Conservation (phyloP, 2,329 filamentous ascomycete genomes). For the Colletotrichum orbiculare region DNA sequence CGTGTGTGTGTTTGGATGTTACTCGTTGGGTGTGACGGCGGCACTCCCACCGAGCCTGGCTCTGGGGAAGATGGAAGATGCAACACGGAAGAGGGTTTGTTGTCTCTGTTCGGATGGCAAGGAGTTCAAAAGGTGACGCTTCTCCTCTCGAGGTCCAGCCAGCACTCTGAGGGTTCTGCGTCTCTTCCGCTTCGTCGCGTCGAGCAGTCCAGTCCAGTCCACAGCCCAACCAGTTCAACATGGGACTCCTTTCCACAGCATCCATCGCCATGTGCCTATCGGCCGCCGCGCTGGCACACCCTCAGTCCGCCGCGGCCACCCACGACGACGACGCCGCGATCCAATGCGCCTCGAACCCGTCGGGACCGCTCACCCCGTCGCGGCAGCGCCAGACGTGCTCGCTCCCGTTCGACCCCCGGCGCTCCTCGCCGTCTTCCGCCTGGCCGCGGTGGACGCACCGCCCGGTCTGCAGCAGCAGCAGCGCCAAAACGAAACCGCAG, state of each 20-base stretch:
- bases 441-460: slow-evolving; percentile 31
- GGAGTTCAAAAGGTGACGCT: too few relatives aligned
- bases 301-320: neutral
- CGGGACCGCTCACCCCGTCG: neutral
- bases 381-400: neutral
- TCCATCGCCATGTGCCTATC: rapidly evolving
- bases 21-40: slow-evolving; percentile 5
- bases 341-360: neutral
- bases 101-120: neutral
- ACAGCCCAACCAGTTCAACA: neutral
- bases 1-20: slow-evolving; percentile 8
- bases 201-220: neutral
- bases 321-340: too few relatives aligned
- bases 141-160: too few relatives aligned
- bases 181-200: too few relatives aligned
- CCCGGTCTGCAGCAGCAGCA: slow-evolving; percentile 28
- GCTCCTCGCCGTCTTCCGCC: too few relatives aligned
- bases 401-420: neutral
- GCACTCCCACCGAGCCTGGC: neutral
- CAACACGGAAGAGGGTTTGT: neutral
- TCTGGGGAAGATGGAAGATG: neutral
- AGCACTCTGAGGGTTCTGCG: too few relatives aligned
- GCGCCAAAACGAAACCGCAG: neutral
- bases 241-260: neutral
- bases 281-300: neutral